Percentiles rank a stretch among this genome's conserved stretches.
These are phyloP conservation scores for Rugonectria rugulosa DNA, from an alignment of 2,329 filamentous ascomycete genomes.

Conservation along the genomic window DNA sequence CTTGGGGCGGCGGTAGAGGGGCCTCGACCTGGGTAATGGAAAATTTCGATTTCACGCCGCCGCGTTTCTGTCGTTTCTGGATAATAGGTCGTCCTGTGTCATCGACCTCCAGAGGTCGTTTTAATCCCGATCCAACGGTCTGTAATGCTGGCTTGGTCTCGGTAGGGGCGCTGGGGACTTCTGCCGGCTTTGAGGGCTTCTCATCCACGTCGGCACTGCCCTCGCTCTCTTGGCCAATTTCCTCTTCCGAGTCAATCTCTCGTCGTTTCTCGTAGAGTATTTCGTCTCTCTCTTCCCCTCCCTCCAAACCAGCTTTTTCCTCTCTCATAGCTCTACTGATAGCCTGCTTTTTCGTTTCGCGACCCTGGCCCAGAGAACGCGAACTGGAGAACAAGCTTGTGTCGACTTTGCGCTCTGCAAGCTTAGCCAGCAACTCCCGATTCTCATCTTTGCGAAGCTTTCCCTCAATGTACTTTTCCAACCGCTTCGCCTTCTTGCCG, in stretches of 20 bases:
- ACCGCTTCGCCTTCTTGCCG: constrained; percentile 70
- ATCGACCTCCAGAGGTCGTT: constrained; percentile 83
- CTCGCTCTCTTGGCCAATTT: constrained; percentile 31
- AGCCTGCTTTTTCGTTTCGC: constrained; percentile 75
- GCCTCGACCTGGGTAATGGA: constrained; percentile 53
- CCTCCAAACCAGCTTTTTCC: constrained; percentile 67
- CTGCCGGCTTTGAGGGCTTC: not conserved
- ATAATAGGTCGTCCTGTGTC: constrained; percentile 82
- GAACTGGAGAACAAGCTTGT: constrained; percentile 82
- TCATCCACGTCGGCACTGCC: constrained; percentile 10
- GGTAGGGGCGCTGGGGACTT: constrained; percentile 11
- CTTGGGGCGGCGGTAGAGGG: constrained; percentile 48
- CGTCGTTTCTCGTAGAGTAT: constrained; percentile 58
- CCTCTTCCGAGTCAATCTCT: constrained; percentile 40
- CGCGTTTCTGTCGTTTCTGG: constrained; percentile 79
- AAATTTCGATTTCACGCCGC: constrained; percentile 65
- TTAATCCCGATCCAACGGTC: constrained; percentile 77
- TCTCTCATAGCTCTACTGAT: constrained; percentile 70
- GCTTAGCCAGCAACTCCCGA: constrained; percentile 80
- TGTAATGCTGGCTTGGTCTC: constrained; percentile 9
- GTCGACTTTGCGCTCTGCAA: constrained; percentile 81
- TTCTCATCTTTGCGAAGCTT: constrained; percentile 97
- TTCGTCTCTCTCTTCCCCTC: constrained; percentile 59
- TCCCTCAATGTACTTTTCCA: constrained; percentile 79
- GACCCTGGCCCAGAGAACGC: constrained; percentile 75